Percentiles rank a stretch among this genome's conserved stretches.
Conservation (phyloP, 2,329 filamentous ascomycete genomes). For the Fonsecaea pugnacius region DNA sequence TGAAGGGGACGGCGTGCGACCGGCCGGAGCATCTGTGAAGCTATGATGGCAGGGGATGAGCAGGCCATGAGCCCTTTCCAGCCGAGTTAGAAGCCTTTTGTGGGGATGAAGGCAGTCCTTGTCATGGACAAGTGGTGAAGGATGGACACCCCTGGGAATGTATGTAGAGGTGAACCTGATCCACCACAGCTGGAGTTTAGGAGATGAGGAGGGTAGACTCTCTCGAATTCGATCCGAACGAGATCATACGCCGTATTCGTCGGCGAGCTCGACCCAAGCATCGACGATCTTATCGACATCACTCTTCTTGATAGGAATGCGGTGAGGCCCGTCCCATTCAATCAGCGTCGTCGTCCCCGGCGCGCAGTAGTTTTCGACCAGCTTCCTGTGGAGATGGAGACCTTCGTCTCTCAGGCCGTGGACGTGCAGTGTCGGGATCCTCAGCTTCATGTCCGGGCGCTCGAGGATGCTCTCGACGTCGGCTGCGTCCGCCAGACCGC, state of each 20-base stretch:
- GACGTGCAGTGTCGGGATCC: slow-evolving; percentile 68
- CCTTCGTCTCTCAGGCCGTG: slow-evolving; percentile 67
- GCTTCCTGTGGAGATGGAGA: slow-evolving; percentile 61
- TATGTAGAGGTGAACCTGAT: neutral
- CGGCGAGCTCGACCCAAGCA: slow-evolving; percentile 58
- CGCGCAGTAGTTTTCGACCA: slow-evolving; percentile 65
- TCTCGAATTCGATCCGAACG: neutral
- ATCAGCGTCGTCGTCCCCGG: slow-evolving; percentile 60
- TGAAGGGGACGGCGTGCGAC: slow-evolving; percentile 11
- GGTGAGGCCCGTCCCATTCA: slow-evolving; percentile 75
- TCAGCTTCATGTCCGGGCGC: slow-evolving; percentile 53
- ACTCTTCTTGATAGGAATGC: slow-evolving; percentile 68
- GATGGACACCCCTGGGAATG: neutral
- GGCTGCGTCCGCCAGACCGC: slow-evolving; percentile 32
- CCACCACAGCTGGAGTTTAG: neutral
- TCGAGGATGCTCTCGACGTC: slow-evolving; percentile 38
- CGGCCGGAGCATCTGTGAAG: neutral
- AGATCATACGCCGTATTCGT: slow-evolving; percentile 50
- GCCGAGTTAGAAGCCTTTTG: neutral
- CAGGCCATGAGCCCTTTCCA: neutral
- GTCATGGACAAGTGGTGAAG: neutral
- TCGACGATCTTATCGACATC: slow-evolving; percentile 66
- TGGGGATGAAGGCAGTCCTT: neutral
- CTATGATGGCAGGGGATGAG: neutral
- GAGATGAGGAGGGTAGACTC: neutral